Conservation (phyloP, 257 asterid species). For the Nemophila menziesii region DNA sequence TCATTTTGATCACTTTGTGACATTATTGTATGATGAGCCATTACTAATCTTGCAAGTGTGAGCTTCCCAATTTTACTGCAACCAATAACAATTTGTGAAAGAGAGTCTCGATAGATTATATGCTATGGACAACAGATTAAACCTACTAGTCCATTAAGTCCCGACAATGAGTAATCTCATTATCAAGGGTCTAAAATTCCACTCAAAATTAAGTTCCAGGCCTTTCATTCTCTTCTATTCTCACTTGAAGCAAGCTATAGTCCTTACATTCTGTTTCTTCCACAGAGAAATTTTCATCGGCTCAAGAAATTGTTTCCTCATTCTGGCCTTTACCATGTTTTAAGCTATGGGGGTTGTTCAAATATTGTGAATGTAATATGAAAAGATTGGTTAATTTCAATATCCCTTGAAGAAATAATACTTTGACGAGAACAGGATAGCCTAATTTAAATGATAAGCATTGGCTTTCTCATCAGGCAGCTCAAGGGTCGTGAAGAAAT, state of each 20-base stretch:
- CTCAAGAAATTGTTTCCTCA: conserved; percentile 40
- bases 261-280: conserved; percentile 29
- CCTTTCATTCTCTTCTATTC: conserved; percentile 25
- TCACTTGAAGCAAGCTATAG: conserved; percentile 27
- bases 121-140: conserved; percentile 9
- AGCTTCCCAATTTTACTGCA: conserved; percentile 94
- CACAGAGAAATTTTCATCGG: conserved; percentile 33
- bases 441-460: conserved; percentile 41
- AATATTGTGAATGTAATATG: conserved; percentile 37
- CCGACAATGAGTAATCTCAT: conserved; percentile 58
- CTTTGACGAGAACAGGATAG: no score
- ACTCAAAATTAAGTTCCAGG: no score
- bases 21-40: conserved; percentile 52
- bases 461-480: no score
- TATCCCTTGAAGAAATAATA: no score
- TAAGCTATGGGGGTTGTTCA: conserved; percentile 25
- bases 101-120: conserved; percentile 8
- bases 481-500: conserved; percentile 35
- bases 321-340: conserved; percentile 23
- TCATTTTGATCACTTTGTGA: conserved; percentile 20
- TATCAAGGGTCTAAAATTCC: conserved; percentile 41
- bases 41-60: conserved; percentile 82
- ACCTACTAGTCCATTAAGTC: conserved; percentile 72
- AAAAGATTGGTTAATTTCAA: conserved; percentile 30
- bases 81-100: conserved; percentile 13